Conservation (phyloP, 768 basidiomycete genomes). For the Pleurotus tuoliensis region DNA sequence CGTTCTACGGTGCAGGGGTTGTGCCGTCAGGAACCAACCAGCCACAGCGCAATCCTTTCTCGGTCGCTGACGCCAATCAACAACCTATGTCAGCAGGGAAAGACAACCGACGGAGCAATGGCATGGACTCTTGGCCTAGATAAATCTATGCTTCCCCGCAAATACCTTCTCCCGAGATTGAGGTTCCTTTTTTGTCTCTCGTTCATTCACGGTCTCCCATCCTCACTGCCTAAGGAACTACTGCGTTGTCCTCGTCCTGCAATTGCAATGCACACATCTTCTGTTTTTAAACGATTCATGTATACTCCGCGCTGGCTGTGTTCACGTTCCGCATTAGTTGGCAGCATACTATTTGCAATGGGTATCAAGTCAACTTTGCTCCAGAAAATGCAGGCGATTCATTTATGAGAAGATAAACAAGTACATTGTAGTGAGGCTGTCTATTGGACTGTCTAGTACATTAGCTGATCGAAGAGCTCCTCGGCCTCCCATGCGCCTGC, state of each 20-base stretch:
- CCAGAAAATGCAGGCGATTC: no score
- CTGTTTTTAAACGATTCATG: conserved; percentile 2
- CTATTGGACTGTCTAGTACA: neutral
- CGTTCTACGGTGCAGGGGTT: conserved; percentile 69
- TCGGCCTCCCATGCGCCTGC: conserved; percentile 96
- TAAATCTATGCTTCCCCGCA: conserved; percentile 27
- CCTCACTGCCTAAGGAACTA: neutral
- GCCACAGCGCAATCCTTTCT: conserved; percentile 21
- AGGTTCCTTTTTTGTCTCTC: neutral
- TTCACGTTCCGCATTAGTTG: no score
- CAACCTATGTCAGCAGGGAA: conserved; percentile 38
- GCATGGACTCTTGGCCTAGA: conserved; percentile 76
- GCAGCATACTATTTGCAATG: neutral
- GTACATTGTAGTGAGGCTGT: neutral
- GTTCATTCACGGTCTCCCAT: neutral
- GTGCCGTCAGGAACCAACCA: conserved; percentile 41
- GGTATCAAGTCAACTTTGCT: neutral
- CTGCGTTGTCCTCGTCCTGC: neutral
- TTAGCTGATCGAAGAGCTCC: conserved; percentile 59
- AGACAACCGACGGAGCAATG: conserved; percentile 57
- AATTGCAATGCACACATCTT: conserved; percentile 7
- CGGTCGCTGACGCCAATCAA: conserved; percentile 26
- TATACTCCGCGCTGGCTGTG: conserved; percentile 5
- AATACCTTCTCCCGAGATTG: neutral
- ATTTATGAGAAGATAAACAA: neutral